Conservation (phyloP, 208 protist genomes). For the Phytomonas francai region DNA sequence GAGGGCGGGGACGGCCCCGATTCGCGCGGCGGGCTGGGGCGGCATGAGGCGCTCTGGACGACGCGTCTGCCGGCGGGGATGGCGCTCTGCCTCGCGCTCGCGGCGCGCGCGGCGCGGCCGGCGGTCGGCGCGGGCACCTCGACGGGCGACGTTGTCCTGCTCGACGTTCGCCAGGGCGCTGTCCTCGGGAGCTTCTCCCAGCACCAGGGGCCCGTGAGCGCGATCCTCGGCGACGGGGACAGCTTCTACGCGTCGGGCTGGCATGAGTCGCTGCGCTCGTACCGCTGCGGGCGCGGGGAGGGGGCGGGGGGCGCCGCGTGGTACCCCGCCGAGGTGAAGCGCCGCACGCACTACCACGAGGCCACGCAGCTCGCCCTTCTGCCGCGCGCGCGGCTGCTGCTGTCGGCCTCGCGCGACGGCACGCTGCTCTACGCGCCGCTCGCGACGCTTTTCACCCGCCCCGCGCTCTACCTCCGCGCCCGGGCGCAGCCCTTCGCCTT, state of each 20-base stretch:
- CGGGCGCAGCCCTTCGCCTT: conserved; percentile 71
- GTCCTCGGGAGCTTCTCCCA: conserved; percentile 62
- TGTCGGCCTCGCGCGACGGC: conserved; percentile 74
- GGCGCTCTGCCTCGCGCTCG: conserved; percentile 54
- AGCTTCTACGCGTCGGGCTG: conserved; percentile 77
- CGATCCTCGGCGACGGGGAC: conserved; percentile 28
- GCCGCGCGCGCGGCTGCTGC: conserved; percentile 42
- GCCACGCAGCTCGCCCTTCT: conserved; percentile 51
- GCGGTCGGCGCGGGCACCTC: conserved; percentile 77
- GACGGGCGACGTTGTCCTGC: conserved; percentile 71
- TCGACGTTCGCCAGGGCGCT: conserved; percentile 60
- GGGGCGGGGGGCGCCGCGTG: conserved; percentile 37
- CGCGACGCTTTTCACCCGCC: conserved; percentile 46
- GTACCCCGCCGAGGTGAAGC: conserved; percentile 85
- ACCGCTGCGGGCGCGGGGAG: conserved; percentile 14
- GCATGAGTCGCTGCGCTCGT: conserved; percentile 78
- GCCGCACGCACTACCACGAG: conserved; percentile 87
- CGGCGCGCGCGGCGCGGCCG: conserved; percentile 20
- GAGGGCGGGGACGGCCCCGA: neutral
- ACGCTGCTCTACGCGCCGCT: conserved; percentile 67
- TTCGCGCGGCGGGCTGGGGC: conserved; percentile 16
- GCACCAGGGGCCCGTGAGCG: conserved; percentile 77
- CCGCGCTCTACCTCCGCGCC: conserved; percentile 64
- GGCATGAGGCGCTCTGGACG: conserved; percentile 68
- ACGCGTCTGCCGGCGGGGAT: conserved; percentile 68